A percentile compares a stretch with the other conserved stretches of the same genome.
Evolutionary conservation across 192 early-diverging fungal genomes (phyloP).

Genomic region (Mortierella claussenii): DNA sequence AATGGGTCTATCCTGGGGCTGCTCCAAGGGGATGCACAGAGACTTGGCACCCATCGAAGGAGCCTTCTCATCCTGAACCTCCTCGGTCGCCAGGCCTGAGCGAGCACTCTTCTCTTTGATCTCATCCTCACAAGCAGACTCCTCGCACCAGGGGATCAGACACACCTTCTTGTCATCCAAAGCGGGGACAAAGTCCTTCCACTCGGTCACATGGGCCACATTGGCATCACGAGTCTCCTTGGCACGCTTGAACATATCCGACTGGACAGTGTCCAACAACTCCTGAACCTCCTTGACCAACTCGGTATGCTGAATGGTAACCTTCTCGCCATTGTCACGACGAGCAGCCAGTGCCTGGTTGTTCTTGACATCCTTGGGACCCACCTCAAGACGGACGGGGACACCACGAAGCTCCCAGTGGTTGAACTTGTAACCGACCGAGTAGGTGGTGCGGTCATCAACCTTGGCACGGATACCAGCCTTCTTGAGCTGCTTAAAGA

Average conservation of each 20-base stretch:
- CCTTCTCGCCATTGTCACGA: constrained; percentile 80
- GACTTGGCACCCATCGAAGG: constrained; percentile 99
- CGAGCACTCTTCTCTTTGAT: constrained; percentile 94
- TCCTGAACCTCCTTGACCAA: constrained; percentile 69
- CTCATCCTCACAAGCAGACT: constrained; percentile 89
- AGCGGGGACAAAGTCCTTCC: constrained; percentile 94
- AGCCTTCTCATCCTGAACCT: constrained; percentile 94
- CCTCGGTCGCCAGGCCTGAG: constrained; percentile 61
- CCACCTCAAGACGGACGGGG: constrained; percentile 96
- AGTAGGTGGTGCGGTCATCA: constrained; percentile 86
- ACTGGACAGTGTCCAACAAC: constrained; percentile 83
- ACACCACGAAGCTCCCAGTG: constrained; percentile 99
- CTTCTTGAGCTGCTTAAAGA: constrained; percentile 72
- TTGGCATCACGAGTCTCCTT: constrained; percentile 78
- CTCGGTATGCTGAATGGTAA: constrained; percentile 67
- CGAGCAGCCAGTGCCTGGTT: constrained; percentile 81
- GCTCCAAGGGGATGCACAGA: constrained; percentile 94
- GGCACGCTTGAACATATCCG: constrained; percentile 90
- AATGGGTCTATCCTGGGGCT: constrained; percentile 88
- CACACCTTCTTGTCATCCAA: constrained; percentile 89
- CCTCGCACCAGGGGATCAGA: constrained; percentile 97
- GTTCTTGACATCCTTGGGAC: constrained; percentile 93
- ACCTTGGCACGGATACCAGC: constrained; percentile 82
- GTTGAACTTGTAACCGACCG: constrained; percentile 98
- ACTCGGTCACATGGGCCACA: constrained; percentile 82